Conservation (phyloP, 2,329 filamentous ascomycete species). For the Beauveria sp. region DNA sequence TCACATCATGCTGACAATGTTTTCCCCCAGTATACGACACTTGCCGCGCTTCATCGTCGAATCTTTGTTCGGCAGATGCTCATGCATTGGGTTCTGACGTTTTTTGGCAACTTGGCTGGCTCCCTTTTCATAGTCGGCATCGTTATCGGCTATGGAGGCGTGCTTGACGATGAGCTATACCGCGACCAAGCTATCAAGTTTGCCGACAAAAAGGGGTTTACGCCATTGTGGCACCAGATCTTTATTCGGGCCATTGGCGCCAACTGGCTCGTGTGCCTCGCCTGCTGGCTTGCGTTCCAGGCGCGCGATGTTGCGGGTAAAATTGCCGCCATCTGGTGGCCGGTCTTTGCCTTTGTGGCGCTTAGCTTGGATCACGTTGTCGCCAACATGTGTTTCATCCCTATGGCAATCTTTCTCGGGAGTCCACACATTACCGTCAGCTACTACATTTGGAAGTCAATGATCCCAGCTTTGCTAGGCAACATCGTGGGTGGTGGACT, state of each 20-base stretch:
- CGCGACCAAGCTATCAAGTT: conserved; percentile 34
- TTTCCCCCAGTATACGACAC: conserved; percentile 14
- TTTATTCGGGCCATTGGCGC: conserved; percentile 44
- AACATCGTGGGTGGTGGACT: conserved; percentile 44
- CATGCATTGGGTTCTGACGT: conserved; percentile 33
- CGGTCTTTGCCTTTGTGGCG: conserved; percentile 44
- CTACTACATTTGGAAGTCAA: conserved; percentile 47
- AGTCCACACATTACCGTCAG: conserved; percentile 34
- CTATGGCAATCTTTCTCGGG: conserved; percentile 40
- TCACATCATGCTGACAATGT: background rate
- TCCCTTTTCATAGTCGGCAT: conserved; percentile 38
- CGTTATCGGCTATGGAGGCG: conserved; percentile 39
- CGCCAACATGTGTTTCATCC: conserved; percentile 47
- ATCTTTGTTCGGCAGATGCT: conserved; percentile 14
- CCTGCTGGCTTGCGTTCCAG: conserved; percentile 39
- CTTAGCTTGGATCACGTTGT: conserved; percentile 47
- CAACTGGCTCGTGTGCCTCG: conserved; percentile 49
- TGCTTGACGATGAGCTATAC: conserved; percentile 37
- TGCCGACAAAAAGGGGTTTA: conserved; percentile 38
- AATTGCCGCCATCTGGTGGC: conserved; percentile 46
- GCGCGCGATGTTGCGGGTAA: conserved; percentile 43
- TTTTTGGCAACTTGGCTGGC: conserved; percentile 39
- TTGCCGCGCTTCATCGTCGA: conserved; percentile 13
- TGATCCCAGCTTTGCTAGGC: conserved; percentile 42
- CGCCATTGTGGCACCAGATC: conserved; percentile 41